A percentile compares a stretch with the other conserved stretches of the same genome.
phyloP scores from a whole-genome alignment of 495 filamentous ascomycete species.

The Penicillium waksmanii region DNA sequence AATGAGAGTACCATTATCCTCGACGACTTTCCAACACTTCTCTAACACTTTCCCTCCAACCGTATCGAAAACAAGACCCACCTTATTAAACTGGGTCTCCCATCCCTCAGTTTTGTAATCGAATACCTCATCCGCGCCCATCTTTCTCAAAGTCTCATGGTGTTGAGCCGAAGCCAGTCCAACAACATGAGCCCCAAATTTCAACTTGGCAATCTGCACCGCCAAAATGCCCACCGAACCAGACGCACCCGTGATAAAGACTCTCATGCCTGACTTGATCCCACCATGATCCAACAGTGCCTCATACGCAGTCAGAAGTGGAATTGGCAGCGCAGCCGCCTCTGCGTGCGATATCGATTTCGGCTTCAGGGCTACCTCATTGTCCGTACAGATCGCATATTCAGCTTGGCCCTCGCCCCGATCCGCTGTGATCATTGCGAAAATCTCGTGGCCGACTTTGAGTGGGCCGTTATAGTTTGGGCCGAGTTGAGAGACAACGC shows the following conservation, averaged over 20 bases:
- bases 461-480: slow-evolving; percentile 11
- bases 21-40: slow-evolving; percentile 21
- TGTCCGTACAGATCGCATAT: slow-evolving; percentile 8
- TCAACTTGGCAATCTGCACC: slow-evolving; percentile 10
- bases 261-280: slow-evolving; percentile 6
- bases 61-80: slow-evolving; percentile 27
- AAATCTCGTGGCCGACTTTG: slow-evolving; percentile 7
- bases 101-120: slow-evolving; percentile 2
- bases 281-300: slow-evolving; percentile 9
- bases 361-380: slow-evolving; percentile 11
- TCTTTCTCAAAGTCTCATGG: slow-evolving; percentile 3
- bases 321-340: slow-evolving; percentile 14
- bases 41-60: slow-evolving; percentile 22
- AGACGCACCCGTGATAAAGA: slow-evolving; percentile 13
- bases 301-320: slow-evolving; percentile 14
- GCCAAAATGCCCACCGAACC: slow-evolving; percentile 12
- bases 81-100: neutral
- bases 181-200: slow-evolving; percentile 2
- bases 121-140: slow-evolving; percentile 7
- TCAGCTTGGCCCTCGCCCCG: slow-evolving; percentile 14
- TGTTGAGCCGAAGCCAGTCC: slow-evolving; percentile 10
- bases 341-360: slow-evolving; percentile 9
- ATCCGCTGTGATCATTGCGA: slow-evolving; percentile 2
- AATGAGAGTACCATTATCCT: slow-evolving; percentile 15
- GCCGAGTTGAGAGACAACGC: slow-evolving; percentile 8